These are phyloP conservation scores for Stylonectria norvegica DNA, from an alignment of 2,329 filamentous ascomycete genomes.

Conservation along the genomic window DNA sequence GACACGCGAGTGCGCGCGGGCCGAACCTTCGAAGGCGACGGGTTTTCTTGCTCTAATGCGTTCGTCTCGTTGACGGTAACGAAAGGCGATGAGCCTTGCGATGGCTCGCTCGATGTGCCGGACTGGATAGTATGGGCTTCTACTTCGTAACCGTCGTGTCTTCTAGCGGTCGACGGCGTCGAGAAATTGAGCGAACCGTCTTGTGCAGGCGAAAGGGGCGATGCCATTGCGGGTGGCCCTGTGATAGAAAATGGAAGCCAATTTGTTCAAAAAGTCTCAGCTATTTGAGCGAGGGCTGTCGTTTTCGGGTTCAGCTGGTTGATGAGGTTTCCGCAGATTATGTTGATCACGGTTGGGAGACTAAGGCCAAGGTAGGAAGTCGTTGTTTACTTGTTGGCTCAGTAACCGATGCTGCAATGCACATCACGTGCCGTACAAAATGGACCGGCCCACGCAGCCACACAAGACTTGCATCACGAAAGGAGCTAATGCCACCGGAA, in stretches of 20 bases:
- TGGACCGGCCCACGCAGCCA: constrained; percentile 6
- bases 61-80: constrained; percentile 31
- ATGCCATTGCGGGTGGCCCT: constrained; percentile 28
- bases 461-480: too few species aligned
- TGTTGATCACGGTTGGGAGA: constrained; percentile 9
- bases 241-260: too few species aligned
- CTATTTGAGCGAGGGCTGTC: constrained; percentile 5
- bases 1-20: constrained; percentile 56
- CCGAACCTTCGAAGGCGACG: constrained; percentile 45
- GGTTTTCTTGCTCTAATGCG: constrained; percentile 43
- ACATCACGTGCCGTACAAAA: constrained; percentile 10
- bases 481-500: constrained; percentile 2
- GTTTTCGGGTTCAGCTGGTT: constrained; percentile 8
- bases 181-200: constrained; percentile 26
- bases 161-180: constrained; percentile 19
- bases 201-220: constrained; percentile 24
- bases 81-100: constrained; percentile 26
- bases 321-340: constrained; percentile 14
- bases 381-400: constrained; percentile 19
- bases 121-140: constrained; percentile 15
- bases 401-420: constrained; percentile 12
- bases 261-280: constrained; percentile 5
- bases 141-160: constrained; percentile 25
- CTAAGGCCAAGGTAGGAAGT: constrained; percentile 9
- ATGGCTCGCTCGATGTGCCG: constrained; percentile 11